Conservation (phyloP, 495 filamentous ascomycete genomes). For the Chaetomidium leptoderma region DNA sequence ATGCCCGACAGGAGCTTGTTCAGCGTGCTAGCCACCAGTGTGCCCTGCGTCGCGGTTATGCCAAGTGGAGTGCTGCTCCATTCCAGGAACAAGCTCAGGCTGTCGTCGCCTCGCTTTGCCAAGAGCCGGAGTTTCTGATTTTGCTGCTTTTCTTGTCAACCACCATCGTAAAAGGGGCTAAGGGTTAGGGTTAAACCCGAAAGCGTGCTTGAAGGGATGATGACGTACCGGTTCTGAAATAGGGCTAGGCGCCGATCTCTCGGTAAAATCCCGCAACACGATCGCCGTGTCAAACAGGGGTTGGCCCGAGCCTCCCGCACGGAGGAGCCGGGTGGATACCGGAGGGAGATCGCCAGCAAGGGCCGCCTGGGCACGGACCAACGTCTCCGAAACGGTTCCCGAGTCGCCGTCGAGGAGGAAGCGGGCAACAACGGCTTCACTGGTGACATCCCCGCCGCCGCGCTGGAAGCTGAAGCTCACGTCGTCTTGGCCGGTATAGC, state of each 20-base stretch:
- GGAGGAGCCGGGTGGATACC: constrained; percentile 7
- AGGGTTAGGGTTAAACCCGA: constrained; percentile 6
- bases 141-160: constrained; percentile 1
- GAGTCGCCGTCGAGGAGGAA: constrained; percentile 16
- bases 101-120: constrained; percentile 12
- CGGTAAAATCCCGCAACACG: constrained; percentile 13
- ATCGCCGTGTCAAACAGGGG: constrained; percentile 15
- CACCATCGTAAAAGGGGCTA: neutral
- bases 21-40: constrained; percentile 24
- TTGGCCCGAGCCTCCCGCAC: neutral
- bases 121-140: constrained; percentile 21
- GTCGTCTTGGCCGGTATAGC: constrained; percentile 28
- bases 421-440: constrained; percentile 10
- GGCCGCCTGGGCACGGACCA: constrained; percentile 11
- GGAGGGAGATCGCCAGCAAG: neutral
- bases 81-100: constrained; percentile 20
- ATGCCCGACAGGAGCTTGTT: constrained; percentile 20
- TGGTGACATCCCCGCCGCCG: constrained; percentile 2
- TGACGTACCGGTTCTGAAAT: constrained; percentile 10
- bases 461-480: constrained; percentile 21
- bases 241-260: constrained; percentile 6
- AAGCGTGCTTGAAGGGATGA: neutral
- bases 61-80: constrained; percentile 18
- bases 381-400: constrained; percentile 3
- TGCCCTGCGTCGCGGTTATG: constrained; percentile 18